phyloP scores from a whole-genome alignment of 331 rosid species.

The Acacia concinna region DNA sequence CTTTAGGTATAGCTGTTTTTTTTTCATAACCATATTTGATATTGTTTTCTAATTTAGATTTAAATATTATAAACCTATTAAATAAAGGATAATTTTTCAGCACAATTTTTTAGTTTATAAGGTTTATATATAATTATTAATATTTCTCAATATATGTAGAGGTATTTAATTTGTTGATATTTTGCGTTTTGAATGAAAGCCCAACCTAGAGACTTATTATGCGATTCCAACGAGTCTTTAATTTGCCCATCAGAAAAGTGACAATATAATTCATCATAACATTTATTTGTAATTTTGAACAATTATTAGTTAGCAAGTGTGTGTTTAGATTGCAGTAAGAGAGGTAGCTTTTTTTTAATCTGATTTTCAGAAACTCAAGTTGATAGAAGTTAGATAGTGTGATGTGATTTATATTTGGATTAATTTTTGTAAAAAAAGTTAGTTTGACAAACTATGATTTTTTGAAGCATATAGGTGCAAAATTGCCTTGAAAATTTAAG shows the following conservation, averaged over 20 bases:
- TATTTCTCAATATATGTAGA: not conserved
- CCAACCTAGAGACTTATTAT: not conserved
- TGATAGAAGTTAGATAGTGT: no score
- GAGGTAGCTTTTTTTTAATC: no score
- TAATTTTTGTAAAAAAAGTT: no score
- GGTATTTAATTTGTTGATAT: not conserved
- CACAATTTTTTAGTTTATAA: not conserved
- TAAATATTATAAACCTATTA: not conserved
- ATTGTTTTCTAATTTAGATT: not conserved
- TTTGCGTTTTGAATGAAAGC: not conserved
- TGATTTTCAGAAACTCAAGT: no score
- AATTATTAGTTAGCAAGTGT: not conserved
- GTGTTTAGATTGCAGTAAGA: no score
- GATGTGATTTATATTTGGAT: no score
- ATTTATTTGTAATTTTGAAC: not conserved
- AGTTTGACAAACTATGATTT: no score
- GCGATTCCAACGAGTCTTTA: slow-evolving; percentile 27
- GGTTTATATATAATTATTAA: not conserved
- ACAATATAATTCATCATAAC: not conserved
- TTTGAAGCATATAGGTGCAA: no score
- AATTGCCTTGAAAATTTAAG: no score
- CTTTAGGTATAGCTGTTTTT: not conserved
- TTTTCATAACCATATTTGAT: not conserved
- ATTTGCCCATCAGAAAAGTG: slow-evolving; percentile 23
- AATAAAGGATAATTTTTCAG: not conserved